Conservation (phyloP, 345 rosid species). For the Corymbia maculata region DNA sequence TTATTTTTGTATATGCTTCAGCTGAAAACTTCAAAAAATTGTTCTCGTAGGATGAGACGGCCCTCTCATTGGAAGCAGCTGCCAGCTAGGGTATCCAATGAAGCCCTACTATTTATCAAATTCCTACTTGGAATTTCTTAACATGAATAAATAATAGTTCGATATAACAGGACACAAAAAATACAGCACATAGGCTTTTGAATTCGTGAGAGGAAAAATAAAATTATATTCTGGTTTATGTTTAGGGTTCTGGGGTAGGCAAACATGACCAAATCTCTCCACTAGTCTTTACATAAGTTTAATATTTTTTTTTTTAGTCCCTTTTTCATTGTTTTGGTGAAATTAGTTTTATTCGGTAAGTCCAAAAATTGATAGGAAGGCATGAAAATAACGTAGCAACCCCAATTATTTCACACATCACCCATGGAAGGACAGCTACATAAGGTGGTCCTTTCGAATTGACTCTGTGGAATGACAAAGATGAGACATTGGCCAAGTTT, state of each 20-base stretch:
- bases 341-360: background rate
- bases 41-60: background rate
- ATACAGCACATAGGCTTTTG: background rate
- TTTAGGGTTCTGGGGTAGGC: background rate
- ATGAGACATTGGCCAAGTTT: background rate
- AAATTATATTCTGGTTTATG: background rate
- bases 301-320: background rate
- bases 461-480: background rate
- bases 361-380: background rate
- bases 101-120: background rate
- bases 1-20: background rate
- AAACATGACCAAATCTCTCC: background rate
- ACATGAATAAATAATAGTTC: background rate
- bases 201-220: background rate
- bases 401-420: background rate
- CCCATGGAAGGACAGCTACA: background rate
- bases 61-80: background rate
- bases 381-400: background rate
- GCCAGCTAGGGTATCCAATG: background rate
- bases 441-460: background rate
- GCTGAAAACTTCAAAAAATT: background rate
- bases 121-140: background rate
- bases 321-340: background rate
- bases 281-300: background rate
- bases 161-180: background rate